These are phyloP conservation scores for Erysiphe pulchra DNA, from an alignment of 2,329 filamentous ascomycete species.

Conservation along the genomic window DNA sequence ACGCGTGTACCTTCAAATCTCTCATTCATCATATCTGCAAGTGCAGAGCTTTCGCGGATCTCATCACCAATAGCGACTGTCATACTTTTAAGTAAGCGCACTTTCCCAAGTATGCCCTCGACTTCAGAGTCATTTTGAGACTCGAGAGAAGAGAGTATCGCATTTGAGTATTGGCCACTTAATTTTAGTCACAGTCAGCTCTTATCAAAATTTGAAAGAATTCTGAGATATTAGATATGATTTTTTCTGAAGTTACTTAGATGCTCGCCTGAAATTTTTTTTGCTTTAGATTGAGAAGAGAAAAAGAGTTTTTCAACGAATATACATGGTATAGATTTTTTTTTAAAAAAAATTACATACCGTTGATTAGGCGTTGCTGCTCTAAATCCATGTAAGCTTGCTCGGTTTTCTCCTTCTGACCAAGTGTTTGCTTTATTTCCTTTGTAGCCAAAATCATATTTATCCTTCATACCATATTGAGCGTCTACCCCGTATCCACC, in stretches of 20 bases:
- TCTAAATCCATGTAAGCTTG: constrained; percentile 21
- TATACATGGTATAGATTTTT: background rate
- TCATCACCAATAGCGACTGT: constrained; percentile 85
- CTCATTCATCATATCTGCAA: constrained; percentile 91
- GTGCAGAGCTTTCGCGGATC: constrained; percentile 66
- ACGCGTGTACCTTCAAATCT: constrained; percentile 67
- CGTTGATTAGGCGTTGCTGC: constrained; percentile 46
- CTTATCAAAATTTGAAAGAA: too few species aligned
- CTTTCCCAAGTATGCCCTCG: constrained; percentile 74
- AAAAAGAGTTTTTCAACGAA: background rate
- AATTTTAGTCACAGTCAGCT: background rate
- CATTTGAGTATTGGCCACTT: constrained; percentile 77
- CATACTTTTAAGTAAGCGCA: constrained; percentile 71
- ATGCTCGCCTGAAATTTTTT: background rate
- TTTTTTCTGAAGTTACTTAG: too few species aligned
- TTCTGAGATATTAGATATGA: too few species aligned
- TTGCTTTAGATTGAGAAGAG: background rate
- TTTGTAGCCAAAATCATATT: constrained; percentile 19
- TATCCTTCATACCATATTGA: constrained; percentile 7
- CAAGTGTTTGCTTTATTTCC: too few species aligned
- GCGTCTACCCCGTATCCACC: constrained; percentile 11
- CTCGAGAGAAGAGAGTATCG: constrained; percentile 78
- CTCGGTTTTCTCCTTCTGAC: too few species aligned
- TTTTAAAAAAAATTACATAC: constrained; percentile 17
- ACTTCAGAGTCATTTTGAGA: constrained; percentile 84